Evolutionary conservation across 768 basidiomycete genomes (phyloP), one percentile per base, ranked within the genome.

Genomic region (Amylocystis lapponica): DNA sequence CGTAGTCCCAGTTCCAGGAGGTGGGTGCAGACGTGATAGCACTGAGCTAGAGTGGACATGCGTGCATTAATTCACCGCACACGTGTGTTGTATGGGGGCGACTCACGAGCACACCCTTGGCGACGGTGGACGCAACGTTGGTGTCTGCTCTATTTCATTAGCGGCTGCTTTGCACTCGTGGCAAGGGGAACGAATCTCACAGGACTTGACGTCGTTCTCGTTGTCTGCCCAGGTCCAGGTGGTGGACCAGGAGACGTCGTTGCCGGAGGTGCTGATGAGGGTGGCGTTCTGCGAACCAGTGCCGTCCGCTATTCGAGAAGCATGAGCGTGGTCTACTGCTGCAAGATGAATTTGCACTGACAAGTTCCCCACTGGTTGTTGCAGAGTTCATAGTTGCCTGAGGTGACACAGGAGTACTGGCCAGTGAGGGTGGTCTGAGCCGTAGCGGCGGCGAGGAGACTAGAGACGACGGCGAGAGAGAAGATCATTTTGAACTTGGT

Each of bases 161-260:
- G n/a, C n/a, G n/a, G n/a, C n/a, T n/a, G n/a, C n/a, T n/a, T n/a
- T n/a, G n/a, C n/a, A n/a, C 17, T 12, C 6, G 17, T 36, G 20
- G 17, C 35, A 17, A 16, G 16, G 7, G 8, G 8, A 25, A 12
- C 12, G 19, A 25, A 6, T 22, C 71, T 43, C 41, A 78, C 76
- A 79, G 61, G 72, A 75, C 64, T 80, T 80, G 39, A 79, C 78
- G 40, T 62, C 65, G 51, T 76, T 76, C 27, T 65, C 61, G 36
- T 57, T 65, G 51, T 74, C 68, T 9, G 70, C 66, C 78, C 77
- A 79, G 16, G 60, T 72, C 54, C 67, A 79, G 39, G 61, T 66
- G 17, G 78, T 79, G 21, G 67, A 64, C 78, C 78, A 80, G 2
- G 75, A 64, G 22, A 78, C 67, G 19, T 51, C 58, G 45, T 66